Conservation (phyloP, 176 grass and related monocot species). For the Oropetium thomaeum region DNA sequence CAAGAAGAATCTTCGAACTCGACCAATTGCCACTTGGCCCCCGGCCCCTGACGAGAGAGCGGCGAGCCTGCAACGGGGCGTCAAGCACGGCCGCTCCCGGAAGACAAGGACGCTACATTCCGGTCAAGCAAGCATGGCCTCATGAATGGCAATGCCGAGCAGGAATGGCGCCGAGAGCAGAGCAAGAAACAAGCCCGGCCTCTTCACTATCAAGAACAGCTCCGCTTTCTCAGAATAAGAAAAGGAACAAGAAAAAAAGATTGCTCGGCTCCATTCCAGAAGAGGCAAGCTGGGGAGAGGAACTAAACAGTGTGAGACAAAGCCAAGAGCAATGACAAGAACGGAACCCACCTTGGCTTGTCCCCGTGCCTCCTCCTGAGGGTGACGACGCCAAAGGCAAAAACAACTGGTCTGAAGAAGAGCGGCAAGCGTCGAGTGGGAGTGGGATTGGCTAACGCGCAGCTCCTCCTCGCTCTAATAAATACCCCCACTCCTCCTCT, state of each 20-base stretch:
- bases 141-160: constrained; percentile 13
- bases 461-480: not conserved
- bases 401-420: not conserved
- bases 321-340: constrained; percentile 9
- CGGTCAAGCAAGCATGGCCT: not conserved
- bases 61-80: not conserved
- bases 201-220: not conserved
- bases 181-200: not conserved
- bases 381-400: not conserved
- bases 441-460: no score
- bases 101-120: not conserved
- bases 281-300: not conserved
- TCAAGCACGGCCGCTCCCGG: not conserved
- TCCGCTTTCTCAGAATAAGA: not conserved
- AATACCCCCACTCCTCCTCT: not conserved
- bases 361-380: not conserved
- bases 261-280: not conserved
- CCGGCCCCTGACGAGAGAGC: not conserved
- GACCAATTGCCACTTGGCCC: constrained; percentile 11
- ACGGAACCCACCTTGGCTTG: constrained; percentile 18
- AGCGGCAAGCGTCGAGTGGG: not conserved
- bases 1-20: constrained; percentile 42
- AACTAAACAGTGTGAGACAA: not conserved
- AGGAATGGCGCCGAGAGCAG: not conserved
- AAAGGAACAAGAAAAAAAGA: not conserved